Base-by-base conservation (phyloP, 768 basidiomycete genomes). In the Suillus ampliporus region DNA sequence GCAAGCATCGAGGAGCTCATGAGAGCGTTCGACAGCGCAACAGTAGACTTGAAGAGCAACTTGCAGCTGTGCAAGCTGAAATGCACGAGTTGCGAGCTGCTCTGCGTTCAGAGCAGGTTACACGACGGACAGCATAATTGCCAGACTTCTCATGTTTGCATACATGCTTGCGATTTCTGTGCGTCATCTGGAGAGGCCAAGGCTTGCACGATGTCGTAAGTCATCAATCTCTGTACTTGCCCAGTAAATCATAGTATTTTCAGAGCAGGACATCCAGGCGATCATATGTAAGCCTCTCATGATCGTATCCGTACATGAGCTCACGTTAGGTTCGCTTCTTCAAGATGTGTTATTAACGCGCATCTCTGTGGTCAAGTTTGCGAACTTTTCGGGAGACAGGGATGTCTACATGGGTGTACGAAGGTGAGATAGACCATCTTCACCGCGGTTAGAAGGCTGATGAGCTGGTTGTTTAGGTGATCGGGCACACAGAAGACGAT, bases 231-330 rank as follows among this genome's bases (percentile, higher is more conserved):
- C 23, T n/a, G n/a, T 6, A 2, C 31, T 61, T 51, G 3, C 43
- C 21, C 44, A 4, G 6, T n/a, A 4, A 40, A 28, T 53, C 15
- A 53, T 61, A 21, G 4, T n/a, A 62, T 34, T 23, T 31, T 4
- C 19, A 88, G 86, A n/a, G 87, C 86, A 31, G 87, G 87, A 0
- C 87, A 89, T 63, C 70, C 79, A n/a, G 85, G 84, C 14, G 77
- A 74, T 10, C 87, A 88, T 64, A 78, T 86, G 87, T 70, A 38
- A 57, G 82, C 68, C 14, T 34, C 54, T 58, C 34, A 10, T 28
- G 11, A 19, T 41, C 17, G 5, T 57, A 31, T n/a, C 38, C 21
- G 15, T 3, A 13, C 21, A 41, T 19, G 11, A 28, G 4, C 5
- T 59, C 3, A n/a, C 19, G n/a, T n/a, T n/a, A n/a, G n/a, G n/a